Evolutionary conservation across 2,329 filamentous ascomycete genomes (phyloP).

Genomic region (Gliomastix tumulicola): DNA sequence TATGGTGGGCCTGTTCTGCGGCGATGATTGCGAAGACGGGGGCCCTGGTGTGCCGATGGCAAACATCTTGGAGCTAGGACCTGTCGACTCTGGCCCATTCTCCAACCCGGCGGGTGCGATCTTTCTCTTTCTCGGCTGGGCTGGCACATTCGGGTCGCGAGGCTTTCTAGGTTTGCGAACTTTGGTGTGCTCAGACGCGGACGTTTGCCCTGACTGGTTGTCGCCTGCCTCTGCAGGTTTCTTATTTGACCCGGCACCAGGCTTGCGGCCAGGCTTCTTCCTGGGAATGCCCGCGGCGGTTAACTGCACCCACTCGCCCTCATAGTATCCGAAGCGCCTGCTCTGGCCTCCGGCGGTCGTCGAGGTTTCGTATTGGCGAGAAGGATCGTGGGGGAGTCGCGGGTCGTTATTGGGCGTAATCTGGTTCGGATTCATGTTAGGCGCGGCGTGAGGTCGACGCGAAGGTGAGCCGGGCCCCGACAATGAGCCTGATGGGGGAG

Average conservation of each 20-base stretch:
- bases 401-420: slow-evolving; percentile 38
- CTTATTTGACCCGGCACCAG: slow-evolving; percentile 45
- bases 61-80: slow-evolving; percentile 7
- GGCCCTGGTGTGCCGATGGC: slow-evolving; percentile 1
- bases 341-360: slow-evolving; percentile 9
- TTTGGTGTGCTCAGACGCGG: slow-evolving; percentile 32
- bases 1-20: slow-evolving; percentile 13
- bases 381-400: slow-evolving; percentile 3
- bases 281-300: slow-evolving; percentile 52
- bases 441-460: slow-evolving; percentile 18
- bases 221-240: slow-evolving; percentile 30
- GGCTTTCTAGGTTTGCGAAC: slow-evolving; percentile 48
- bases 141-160: slow-evolving; percentile 50
- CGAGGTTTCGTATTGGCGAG: slow-evolving; percentile 1
- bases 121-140: slow-evolving; percentile 49
- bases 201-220: slow-evolving; percentile 2
- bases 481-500: slow-evolving; percentile 41
- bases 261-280: slow-evolving; percentile 60
- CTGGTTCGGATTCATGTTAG: slow-evolving; percentile 35
- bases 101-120: slow-evolving; percentile 26
- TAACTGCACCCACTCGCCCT: slow-evolving; percentile 37
- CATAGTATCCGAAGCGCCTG: slow-evolving; percentile 19
- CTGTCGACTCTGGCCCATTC: slow-evolving; percentile 19
- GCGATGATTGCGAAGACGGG: background rate
- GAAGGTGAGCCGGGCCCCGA: slow-evolving; percentile 42